Percentiles rank a stretch among this genome's conserved stretches.
These are phyloP conservation scores for Fusarium sp. DNA, from an alignment of 2,329 filamentous ascomycete genomes.

Conservation along the genomic window DNA sequence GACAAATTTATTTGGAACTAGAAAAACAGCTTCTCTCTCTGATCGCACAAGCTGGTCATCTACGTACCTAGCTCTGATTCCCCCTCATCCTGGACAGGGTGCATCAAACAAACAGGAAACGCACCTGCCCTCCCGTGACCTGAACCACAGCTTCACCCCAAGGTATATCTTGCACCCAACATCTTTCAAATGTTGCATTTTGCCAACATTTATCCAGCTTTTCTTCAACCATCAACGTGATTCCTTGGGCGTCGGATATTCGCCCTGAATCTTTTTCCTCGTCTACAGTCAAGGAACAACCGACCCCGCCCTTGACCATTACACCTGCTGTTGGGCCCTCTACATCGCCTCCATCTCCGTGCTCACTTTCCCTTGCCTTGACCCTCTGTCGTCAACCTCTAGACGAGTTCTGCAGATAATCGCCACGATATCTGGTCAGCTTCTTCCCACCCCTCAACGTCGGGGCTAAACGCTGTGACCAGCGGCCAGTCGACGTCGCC, in stretches of 20 bases:
- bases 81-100: not conserved
- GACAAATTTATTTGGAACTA: not conserved
- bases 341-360: not conserved
- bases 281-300: not conserved
- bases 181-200: not conserved
- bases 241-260: not conserved
- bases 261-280: not conserved
- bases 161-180: not conserved
- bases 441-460: not conserved
- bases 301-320: not conserved
- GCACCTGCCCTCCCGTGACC: not conserved
- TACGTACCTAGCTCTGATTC: not conserved
- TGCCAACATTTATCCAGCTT: not conserved
- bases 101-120: not conserved
- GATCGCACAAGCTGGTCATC: not conserved
- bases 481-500: not conserved
- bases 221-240: not conserved
- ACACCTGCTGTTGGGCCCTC: not conserved
- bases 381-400: not conserved
- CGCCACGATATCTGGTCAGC: not conserved
- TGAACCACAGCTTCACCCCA: not conserved
- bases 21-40: not conserved
- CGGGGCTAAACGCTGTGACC: not conserved
- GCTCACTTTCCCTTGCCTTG: not conserved
- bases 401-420: not conserved